A percentile compares a stretch with the other conserved stretches of the same genome.
Conservation (phyloP, 2,329 filamentous ascomycete genomes). For the Colletotrichum lentis region DNA sequence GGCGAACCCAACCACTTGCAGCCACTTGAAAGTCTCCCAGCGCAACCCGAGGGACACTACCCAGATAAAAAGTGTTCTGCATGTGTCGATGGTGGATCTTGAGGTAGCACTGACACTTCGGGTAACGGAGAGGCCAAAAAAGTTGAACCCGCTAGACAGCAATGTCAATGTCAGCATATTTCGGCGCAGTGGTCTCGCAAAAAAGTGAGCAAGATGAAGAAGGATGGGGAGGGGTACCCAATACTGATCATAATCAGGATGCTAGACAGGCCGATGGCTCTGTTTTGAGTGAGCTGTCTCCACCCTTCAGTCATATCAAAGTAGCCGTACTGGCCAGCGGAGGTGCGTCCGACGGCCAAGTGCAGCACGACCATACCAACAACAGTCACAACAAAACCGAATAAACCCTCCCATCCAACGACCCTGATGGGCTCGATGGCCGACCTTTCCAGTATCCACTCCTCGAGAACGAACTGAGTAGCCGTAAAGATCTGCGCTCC, state of each 20-base stretch:
- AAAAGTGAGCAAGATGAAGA: not conserved
- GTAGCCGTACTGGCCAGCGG: conserved; percentile 78
- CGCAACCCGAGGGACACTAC: conserved; percentile 89
- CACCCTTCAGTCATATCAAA: conserved; percentile 91
- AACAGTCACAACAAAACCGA: conserved; percentile 83
- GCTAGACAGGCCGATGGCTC: conserved; percentile 76
- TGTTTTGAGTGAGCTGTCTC: conserved; percentile 78
- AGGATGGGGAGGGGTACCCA: conserved; percentile 67
- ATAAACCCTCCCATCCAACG: conserved; percentile 95
- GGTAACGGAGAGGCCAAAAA: conserved; percentile 95
- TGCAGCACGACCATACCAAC: conserved; percentile 83
- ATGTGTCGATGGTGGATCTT: conserved; percentile 95
- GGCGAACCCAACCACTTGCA: conserved; percentile 88
- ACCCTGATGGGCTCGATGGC: conserved; percentile 82
- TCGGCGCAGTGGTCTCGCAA: not conserved
- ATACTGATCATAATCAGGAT: conserved; percentile 97
- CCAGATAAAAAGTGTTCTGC: conserved; percentile 98
- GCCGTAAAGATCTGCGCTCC: conserved; percentile 96
- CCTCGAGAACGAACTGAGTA: conserved; percentile 93
- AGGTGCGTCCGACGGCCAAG: conserved; percentile 76
- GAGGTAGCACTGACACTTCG: conserved; percentile 89
- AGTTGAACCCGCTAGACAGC: conserved; percentile 85
- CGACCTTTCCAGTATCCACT: conserved; percentile 80
- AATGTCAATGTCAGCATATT: conserved; percentile 27
- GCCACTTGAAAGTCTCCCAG: conserved; percentile 98